Base-by-base conservation (phyloP, 805 yeast species). In the Metschnikowia continentalis region DNA sequence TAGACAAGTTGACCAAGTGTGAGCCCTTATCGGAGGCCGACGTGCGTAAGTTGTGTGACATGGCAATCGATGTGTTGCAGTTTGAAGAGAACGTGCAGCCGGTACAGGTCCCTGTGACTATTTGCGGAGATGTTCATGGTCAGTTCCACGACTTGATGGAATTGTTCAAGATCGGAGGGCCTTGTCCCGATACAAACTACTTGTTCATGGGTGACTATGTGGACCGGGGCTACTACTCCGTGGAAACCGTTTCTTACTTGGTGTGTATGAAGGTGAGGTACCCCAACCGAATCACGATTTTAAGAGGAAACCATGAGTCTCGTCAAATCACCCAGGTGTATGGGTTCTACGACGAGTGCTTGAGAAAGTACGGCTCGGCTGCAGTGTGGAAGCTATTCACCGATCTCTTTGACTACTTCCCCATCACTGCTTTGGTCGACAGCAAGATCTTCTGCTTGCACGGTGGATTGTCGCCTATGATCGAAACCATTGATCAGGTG, bases 81-180 rank as follows among this genome's bases (percentile, higher is more conserved):
- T 85, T 83, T 60, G 97, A 91, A 73, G 91, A 88, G 61, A 92
- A 94, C 66, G 96, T 92, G 46, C 97, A 92, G 72, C 96, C 96
- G 1, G 97, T 92, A 43, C 83, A 82, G 55, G 92, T 90, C 7
- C 99, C 99, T 5, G 98, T 94, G 35, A 92, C 98, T 17, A 90
- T 91, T 57, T 92, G 97, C 75, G 97, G 97, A 59, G 97, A 90
- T 70, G 92, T 90, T 49, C 97, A 90, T 66, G 97, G 97, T 38
- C 97, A 90, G 69, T 91, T 90, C 68, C 97, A 91, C 67, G 97
- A 90, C 74, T 76, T 90, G 67, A 87, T 90, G 84, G 97, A 90
- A 69, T 75, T 90, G 52, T 91, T 90, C 70, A 88, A 89, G 63
- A 90, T 90, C 62, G 97, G 97, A 13, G 79, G 79, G 10, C 78